Base-by-base conservation (phyloP, 192 early-diverging fungal genomes). In the Coemansia umbellata region DNA sequence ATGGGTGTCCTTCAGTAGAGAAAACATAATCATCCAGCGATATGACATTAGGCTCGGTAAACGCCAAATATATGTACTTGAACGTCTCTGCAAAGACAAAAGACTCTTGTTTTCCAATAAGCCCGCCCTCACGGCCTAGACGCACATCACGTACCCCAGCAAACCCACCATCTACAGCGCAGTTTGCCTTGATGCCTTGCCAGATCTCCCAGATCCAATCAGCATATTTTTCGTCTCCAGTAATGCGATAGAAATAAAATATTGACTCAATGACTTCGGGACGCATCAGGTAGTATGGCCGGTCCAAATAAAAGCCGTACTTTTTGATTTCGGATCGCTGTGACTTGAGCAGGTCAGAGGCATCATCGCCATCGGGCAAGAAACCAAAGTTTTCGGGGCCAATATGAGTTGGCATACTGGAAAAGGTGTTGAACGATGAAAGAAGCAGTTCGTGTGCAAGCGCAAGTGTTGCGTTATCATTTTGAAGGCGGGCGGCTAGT, bases 1-100 rank as follows among this genome's bases (percentile, higher is more conserved):
- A 69, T 39, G 92, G 93, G 62, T 96, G 95, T 17, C 91, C 94
- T 66, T 96, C 95, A 8, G 95, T 98, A 48, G 94, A 95, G 73
- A 97, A 91, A 3, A 97, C 88, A 70, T 86, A 94, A 55, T 90
- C 70, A 60, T 91, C 88, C 48, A 95, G 75, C 31, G 88, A 80
- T 37, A 92, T 69, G 26, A 81, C 70, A 59, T 85, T 69, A 31
- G 83, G 77, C 19, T 84, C 71, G 31, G 80, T 74, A 57, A 92
- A 96, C 30, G 93, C 78, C 60, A 98, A 62, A 58, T 91, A 98
- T 10, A 93, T 74, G 67, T 98, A 98, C 78, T 98, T 98, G 69
- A 98, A 82, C 5, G 94, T 95, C 66, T 98, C 95, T 7, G 94
- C 89, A 57, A 95, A 82, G 50, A 97, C 91, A 72, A 93, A 97